Base-by-base conservation (phyloP, 805 yeast genomes). In the Huiozyma sinensis region DNA sequence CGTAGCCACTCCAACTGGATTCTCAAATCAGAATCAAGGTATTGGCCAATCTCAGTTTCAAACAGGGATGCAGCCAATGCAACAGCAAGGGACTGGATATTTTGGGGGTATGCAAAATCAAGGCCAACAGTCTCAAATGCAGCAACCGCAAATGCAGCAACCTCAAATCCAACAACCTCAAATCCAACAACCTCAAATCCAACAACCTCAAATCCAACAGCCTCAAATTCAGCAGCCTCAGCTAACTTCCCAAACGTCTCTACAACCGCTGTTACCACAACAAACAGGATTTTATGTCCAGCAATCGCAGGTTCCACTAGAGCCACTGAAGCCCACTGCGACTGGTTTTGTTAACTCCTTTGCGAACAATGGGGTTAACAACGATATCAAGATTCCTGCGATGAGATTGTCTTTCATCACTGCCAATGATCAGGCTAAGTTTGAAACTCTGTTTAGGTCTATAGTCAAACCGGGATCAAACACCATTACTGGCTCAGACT, bases 391-490 rank as follows among this genome's bases (percentile, higher is more conserved):
- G 56, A 78, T 83, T 49, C 92, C 92, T 37, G 68, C 68, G 51
- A 83, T 85, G 47, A 75, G 97, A 52, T 70, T 90, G 42, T 79
- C 95, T 8, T 90, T 90, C 60, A 77, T 90, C 49, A 78, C 95
- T 3, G 81, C 83, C 27, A 77, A 76, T 32, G 97, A 90, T 61
- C 97, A 90, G 67, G 74, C 75, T 46, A 83, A 85, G 60, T 90
- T 84, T 58, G 96, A 87, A 63, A 79, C 80, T 54, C 69, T 90
- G 52, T 90, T 90, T 61, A 70, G 90, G 51, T 73, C 86, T 17
- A 81, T 88, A 24, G 90, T 89, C 28, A 74, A 81, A 17, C 66
- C 55, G 30, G 71, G 70, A 17, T 67, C 72, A 6, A 67, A 67
- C 33, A 61, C 74, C 6, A 75, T 83, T 43, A 67, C 73, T 38